Evolutionary conservation across 306 rosid genomes (phyloP).

Genomic region (Carpinus fangiana): DNA sequence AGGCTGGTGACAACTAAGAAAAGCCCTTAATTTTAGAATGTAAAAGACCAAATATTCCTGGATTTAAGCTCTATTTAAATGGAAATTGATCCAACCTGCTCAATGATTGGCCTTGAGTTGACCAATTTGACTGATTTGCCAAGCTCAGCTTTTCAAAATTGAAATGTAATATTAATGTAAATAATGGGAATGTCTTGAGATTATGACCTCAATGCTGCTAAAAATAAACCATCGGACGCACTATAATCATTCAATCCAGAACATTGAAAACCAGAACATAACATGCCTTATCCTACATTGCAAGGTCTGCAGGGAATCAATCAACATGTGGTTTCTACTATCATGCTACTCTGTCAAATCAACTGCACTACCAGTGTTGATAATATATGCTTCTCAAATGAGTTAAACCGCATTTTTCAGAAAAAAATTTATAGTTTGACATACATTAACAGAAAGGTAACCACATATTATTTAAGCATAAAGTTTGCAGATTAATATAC

Average conservation of each 20-base stretch:
- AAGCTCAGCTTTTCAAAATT: background rate
- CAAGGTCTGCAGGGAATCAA: background rate
- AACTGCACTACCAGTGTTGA: background rate
- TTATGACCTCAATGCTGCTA: background rate
- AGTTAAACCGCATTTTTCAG: background rate
- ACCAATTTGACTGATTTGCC: background rate
- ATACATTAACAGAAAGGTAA: slow-evolving; percentile 1
- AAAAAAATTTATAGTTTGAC: background rate
- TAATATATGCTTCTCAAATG: background rate
- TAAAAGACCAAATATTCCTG: background rate
- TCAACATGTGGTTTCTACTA: background rate
- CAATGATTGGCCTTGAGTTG: background rate
- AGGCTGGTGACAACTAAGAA: background rate
- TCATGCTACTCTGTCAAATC: background rate
- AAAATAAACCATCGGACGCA: background rate
- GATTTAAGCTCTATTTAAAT: background rate
- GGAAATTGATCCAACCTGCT: background rate
- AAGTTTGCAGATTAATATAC: background rate
- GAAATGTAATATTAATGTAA: background rate
- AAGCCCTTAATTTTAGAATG: background rate
- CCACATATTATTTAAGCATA: slow-evolving; percentile 3
- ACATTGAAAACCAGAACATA: background rate
- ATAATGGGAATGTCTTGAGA: background rate
- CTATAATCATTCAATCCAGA: background rate
- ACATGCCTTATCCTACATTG: background rate